phyloP scores from a whole-genome alignment of 129 eudicot species.

The Flaveria brownii region DNA sequence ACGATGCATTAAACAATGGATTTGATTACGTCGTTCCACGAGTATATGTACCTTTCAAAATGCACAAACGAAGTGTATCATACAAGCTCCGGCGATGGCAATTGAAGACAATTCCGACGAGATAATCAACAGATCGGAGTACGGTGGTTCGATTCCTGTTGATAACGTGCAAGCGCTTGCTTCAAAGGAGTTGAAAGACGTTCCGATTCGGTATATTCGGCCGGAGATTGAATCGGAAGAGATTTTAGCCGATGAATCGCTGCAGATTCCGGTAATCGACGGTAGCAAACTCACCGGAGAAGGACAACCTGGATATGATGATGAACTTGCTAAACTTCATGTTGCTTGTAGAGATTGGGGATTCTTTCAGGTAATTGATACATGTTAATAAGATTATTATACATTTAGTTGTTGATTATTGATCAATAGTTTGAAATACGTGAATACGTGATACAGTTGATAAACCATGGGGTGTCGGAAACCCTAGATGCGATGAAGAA shows the following conservation, averaged over 20 bases:
- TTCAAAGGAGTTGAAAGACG: slow-evolving; percentile 39
- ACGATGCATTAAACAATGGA: slow-evolving; percentile 1
- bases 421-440: not conserved
- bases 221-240: slow-evolving; percentile 41
- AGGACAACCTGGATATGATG: slow-evolving; percentile 26
- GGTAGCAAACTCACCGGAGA: slow-evolving; percentile 30
- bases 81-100: not conserved
- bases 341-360: slow-evolving; percentile 61
- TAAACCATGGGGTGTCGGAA: slow-evolving; percentile 48
- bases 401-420: too few relatives aligned
- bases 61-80: not conserved
- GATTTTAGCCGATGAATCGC: slow-evolving; percentile 34
- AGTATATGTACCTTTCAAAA: not conserved
- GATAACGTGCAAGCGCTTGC: slow-evolving; percentile 55
- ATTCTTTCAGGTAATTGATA: slow-evolving; percentile 49
- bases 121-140: slow-evolving; percentile 20
- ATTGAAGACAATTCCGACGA: slow-evolving; percentile 21
- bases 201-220: slow-evolving; percentile 50
- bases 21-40: not conserved
- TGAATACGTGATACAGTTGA: slow-evolving; percentile 34
- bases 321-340: slow-evolving; percentile 53
- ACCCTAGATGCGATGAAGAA: slow-evolving; percentile 48
- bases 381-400: not conserved
- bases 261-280: slow-evolving; percentile 57
- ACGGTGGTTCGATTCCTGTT: slow-evolving; percentile 59